These are phyloP conservation scores for Chalaropsis ovoidea DNA, from an alignment of 2,329 filamentous ascomycete species.

Conservation along the genomic window DNA sequence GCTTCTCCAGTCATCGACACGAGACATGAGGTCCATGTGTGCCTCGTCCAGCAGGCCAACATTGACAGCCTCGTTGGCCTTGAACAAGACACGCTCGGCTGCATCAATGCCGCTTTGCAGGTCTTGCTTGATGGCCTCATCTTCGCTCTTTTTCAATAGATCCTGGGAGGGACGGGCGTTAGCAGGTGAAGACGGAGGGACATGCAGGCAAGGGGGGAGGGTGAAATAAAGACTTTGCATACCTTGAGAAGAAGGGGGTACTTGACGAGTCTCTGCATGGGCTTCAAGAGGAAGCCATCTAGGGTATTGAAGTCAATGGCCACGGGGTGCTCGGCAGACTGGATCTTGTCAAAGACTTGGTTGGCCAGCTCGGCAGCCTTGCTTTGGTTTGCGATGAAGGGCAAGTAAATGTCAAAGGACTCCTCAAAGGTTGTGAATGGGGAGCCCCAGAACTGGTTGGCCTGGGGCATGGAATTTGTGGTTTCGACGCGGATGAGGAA, in stretches of 20 bases:
- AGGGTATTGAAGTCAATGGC: slow-evolving; percentile 79
- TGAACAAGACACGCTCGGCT: slow-evolving; percentile 68
- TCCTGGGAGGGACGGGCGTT: slow-evolving; percentile 46
- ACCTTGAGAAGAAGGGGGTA: slow-evolving; percentile 85
- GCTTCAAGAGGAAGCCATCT: slow-evolving; percentile 88
- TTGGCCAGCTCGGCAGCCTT: slow-evolving; percentile 79
- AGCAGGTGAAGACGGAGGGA: slow-evolving; percentile 29
- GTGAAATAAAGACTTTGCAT: slow-evolving; percentile 28
- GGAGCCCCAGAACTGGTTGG: slow-evolving; percentile 85
- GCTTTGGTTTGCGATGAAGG: slow-evolving; percentile 93
- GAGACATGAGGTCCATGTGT: slow-evolving; percentile 64
- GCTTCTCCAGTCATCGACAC: slow-evolving; percentile 96
- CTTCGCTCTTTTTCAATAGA: slow-evolving; percentile 72
- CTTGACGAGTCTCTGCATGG: slow-evolving; percentile 89
- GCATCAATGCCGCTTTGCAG: slow-evolving; percentile 68
- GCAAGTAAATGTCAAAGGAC: slow-evolving; percentile 84
- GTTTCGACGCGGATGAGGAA: slow-evolving; percentile 95
- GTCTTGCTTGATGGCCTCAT: slow-evolving; percentile 60
- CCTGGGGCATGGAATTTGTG: slow-evolving; percentile 70
- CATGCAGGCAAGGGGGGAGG: not conserved
- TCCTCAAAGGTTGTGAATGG: slow-evolving; percentile 79
- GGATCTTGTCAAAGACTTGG: slow-evolving; percentile 78
- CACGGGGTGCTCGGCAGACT: slow-evolving; percentile 63
- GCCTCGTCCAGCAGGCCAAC: slow-evolving; percentile 76
- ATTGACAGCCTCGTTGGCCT: slow-evolving; percentile 85